Conservation (phyloP, 2,329 filamentous ascomycete species). For the Cryphonectria carpinicola region DNA sequence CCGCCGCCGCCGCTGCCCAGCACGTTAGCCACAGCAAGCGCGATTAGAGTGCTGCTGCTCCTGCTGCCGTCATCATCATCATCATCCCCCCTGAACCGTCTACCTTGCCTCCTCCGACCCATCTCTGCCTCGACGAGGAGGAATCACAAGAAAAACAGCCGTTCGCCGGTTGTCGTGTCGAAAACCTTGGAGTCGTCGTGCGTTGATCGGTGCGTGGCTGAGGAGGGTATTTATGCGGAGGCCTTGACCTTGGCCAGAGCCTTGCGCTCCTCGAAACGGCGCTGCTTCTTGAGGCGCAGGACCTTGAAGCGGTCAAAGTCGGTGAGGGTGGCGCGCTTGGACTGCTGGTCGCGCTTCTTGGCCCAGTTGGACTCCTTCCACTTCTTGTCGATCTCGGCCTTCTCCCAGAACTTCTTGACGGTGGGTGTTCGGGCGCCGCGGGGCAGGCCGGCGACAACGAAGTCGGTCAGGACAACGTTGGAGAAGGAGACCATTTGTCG, state of each 20-base stretch:
- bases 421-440: conserved; percentile 80
- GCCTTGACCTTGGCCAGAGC: conserved; percentile 91
- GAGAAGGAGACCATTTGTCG: conserved; percentile 85
- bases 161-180: conserved; percentile 37
- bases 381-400: conserved; percentile 88
- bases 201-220: conserved; percentile 34
- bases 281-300: conserved; percentile 98
- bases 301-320: conserved; percentile 99
- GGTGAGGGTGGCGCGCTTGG: conserved; percentile 87
- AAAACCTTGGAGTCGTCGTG: conserved; percentile 22
- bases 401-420: conserved; percentile 89
- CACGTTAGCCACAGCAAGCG: conserved; percentile 15
- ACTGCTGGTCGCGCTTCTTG: conserved; percentile 85
- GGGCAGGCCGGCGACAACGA: conserved; percentile 84
- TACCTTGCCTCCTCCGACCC: conserved; percentile 16
- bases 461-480: conserved; percentile 84
- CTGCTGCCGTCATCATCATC: conserved; percentile 25
- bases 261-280: conserved; percentile 97
- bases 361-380: conserved; percentile 92
- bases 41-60: conserved; percentile 5
- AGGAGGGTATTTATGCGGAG: conserved; percentile 63
- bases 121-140: conserved; percentile 31
- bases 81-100: conserved; percentile 12
- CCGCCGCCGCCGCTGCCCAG: conserved; percentile 4
- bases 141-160: conserved; percentile 17